Evolutionary conservation across 116 monocot species (phyloP), one percentile per base, ranked within the genome.

Genomic region (Posidonia oceanica): DNA sequence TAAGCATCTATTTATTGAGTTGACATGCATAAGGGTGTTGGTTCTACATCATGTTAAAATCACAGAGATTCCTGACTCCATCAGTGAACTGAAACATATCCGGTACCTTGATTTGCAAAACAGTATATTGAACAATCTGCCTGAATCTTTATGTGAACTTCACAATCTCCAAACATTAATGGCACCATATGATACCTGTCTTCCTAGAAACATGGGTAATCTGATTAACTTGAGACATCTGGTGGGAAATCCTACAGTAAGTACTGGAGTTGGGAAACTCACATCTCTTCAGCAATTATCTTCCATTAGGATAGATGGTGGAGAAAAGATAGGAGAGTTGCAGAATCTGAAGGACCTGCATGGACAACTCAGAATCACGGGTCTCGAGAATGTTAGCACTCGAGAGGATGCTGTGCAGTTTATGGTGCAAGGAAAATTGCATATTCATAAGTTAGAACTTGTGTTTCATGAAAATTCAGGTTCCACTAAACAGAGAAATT

Each of bases 111-210:
- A 81, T 51, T 18, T 81, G 18, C 60, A 22, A 3, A 12, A 12
- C 3, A 59, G 11, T n/a, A 17, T 6, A 3, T 1, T 76, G 17
- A 6, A 2, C 8, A 18, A 22, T 14, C 38, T 81, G 11, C 77
- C 81, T 0, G 54, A 77, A 20, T 59, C 69, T 4, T 4, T 81
- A 10, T 58, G 70, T 70, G 52, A 44, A 10, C 42, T 77, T 2
- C 73, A 74, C 66, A 69, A 77, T 41, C 77, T 81, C 2, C 57
- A 77, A 15, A 61, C 39, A 18, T 58, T 81, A 53, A 61, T 17
- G 7, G 17, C 74, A 37, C 2, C 18, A 14, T 13, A 8, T 22
- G 37, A 74, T 13, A 0, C 1, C 3, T 13, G 13, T 0, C 39
- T 71, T 5, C 66, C 74, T 2, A 29, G 11, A 48, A 10, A 36